These are phyloP conservation scores for Neurospora intermedia DNA, from an alignment of 495 filamentous ascomycete species.

Conservation along the genomic window DNA sequence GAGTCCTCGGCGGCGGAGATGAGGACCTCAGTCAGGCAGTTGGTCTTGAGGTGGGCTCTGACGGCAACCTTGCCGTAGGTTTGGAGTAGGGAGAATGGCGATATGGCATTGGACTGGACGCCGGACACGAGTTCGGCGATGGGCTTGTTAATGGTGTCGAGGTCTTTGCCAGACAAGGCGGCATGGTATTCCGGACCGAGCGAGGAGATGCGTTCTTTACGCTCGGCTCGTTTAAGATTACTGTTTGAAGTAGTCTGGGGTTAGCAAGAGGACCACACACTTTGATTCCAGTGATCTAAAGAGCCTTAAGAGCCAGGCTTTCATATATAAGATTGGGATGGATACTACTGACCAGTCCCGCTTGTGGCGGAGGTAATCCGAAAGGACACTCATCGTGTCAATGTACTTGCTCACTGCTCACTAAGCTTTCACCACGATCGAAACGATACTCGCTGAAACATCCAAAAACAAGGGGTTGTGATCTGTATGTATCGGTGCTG, in stretches of 20 bases:
- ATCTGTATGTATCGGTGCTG: not conserved
- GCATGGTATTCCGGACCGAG: slow-evolving; percentile 56
- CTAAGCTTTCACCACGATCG: not conserved
- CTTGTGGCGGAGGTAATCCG: slow-evolving; percentile 51
- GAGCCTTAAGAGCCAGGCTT: not conserved
- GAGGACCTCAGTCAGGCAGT: slow-evolving; percentile 86
- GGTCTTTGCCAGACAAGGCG: slow-evolving; percentile 50
- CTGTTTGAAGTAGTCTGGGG: slow-evolving; percentile 35
- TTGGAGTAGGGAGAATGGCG: slow-evolving; percentile 63
- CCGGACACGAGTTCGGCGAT: slow-evolving; percentile 68
- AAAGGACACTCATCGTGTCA: slow-evolving; percentile 35
- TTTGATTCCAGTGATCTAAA: not conserved
- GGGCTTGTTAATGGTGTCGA: slow-evolving; percentile 55
- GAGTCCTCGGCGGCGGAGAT: slow-evolving; percentile 72
- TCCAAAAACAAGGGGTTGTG: not conserved
- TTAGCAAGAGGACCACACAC: not conserved
- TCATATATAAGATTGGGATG: not conserved
- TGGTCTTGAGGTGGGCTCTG: slow-evolving; percentile 76
- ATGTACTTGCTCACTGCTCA: not conserved
- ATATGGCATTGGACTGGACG: slow-evolving; percentile 56
- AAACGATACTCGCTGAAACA: not conserved
- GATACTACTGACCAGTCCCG: slow-evolving; percentile 43
- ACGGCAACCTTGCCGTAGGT: slow-evolving; percentile 88
- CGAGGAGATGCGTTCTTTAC: slow-evolving; percentile 52
- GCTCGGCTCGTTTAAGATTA: slow-evolving; percentile 67